phyloP scores from a whole-genome alignment of 1,284 basidiomycete species.

The Naganishia sp. region DNA sequence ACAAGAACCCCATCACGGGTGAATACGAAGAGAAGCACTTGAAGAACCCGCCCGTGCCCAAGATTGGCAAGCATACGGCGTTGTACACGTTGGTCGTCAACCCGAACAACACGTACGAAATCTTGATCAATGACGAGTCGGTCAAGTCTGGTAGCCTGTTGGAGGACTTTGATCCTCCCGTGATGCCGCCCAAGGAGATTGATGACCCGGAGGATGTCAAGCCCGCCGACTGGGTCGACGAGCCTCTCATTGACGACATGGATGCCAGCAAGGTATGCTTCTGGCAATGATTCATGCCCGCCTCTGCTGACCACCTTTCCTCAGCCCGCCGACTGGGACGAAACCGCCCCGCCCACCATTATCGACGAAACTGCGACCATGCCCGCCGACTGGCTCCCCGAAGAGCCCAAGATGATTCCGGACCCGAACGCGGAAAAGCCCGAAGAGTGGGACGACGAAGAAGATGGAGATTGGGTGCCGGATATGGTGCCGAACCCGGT shows the following conservation, averaged over 20 bases:
- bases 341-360: slow-evolving; percentile 88
- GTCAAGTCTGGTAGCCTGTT: slow-evolving; percentile 79
- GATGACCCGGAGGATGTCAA: slow-evolving; percentile 89
- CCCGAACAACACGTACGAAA: slow-evolving; percentile 92
- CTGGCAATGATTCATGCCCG: neutral
- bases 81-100: slow-evolving; percentile 90
- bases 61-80: slow-evolving; percentile 83
- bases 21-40: slow-evolving; percentile 98
- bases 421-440: slow-evolving; percentile 96
- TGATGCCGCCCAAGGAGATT: slow-evolving; percentile 91
- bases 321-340: slow-evolving; percentile 90
- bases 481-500: slow-evolving; percentile 86
- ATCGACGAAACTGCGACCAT: slow-evolving; percentile 81
- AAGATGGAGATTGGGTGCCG: slow-evolving; percentile 97
- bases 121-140: slow-evolving; percentile 85
- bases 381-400: slow-evolving; percentile 93
- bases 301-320: slow-evolving; percentile 5
- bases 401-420: slow-evolving; percentile 77
- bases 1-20: slow-evolving; percentile 86
- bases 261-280: slow-evolving; percentile 71
- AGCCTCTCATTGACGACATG: slow-evolving; percentile 79
- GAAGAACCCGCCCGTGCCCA: slow-evolving; percentile 74
- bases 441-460: slow-evolving; percentile 98
- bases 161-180: slow-evolving; percentile 91
- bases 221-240: slow-evolving; percentile 91